Percentiles rank a stretch among this genome's conserved stretches.
Evolutionary conservation across 352 stramenopile species (phyloP).

Genomic region (Phytopythium cucurbitacearum): DNA sequence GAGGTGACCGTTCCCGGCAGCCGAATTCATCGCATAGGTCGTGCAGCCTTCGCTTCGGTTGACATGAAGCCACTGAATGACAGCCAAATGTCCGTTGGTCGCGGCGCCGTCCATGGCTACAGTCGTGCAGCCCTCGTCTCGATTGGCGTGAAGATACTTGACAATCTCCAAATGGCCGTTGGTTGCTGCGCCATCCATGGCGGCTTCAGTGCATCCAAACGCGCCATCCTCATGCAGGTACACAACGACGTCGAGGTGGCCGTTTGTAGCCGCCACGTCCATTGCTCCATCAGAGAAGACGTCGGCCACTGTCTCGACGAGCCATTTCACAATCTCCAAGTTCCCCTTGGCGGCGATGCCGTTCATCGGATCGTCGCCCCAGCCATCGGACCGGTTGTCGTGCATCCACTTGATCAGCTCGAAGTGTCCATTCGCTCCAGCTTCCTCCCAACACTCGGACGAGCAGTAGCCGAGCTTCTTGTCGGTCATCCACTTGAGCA

Average conservation of each 20-base stretch:
- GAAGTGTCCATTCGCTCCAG: constrained; percentile 20
- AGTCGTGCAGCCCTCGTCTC: background rate
- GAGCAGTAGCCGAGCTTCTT: constrained; percentile 14
- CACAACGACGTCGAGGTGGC: background rate
- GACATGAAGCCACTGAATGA: constrained; percentile 19
- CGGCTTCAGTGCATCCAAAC: background rate
- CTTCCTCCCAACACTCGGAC: constrained; percentile 22
- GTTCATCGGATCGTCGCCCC: constrained; percentile 21
- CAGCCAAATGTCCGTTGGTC: constrained; percentile 14
- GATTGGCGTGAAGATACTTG: background rate
- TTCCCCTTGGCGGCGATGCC: constrained; percentile 17
- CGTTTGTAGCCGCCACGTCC: constrained; percentile 7
- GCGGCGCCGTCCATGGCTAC: constrained; percentile 23
- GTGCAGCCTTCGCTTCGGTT: constrained; percentile 3
- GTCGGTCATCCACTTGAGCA: constrained; percentile 28
- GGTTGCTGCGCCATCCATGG: background rate
- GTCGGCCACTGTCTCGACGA: constrained; percentile 19
- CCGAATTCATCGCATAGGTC: background rate
- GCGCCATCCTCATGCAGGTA: background rate
- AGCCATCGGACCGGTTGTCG: constrained; percentile 21
- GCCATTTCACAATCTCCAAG: constrained; percentile 19
- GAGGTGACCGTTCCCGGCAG: background rate
- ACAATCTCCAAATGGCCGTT: constrained; percentile 7
- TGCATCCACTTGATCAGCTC: constrained; percentile 27
- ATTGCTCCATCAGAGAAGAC: constrained; percentile 15